Base-by-base conservation (phyloP, 495 filamentous ascomycete genomes). In the Penicillium maclennaniae region DNA sequence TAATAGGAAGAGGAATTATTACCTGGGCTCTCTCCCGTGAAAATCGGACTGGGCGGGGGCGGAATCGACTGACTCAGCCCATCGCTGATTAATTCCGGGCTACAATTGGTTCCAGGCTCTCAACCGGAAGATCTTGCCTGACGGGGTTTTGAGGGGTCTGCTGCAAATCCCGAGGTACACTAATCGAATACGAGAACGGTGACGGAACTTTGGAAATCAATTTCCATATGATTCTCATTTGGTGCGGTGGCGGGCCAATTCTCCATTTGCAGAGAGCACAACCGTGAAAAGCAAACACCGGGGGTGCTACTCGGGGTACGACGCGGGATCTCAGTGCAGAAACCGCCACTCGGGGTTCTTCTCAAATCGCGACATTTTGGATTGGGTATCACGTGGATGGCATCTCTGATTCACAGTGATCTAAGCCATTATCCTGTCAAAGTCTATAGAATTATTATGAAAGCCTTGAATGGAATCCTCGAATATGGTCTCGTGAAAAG, bases 21-120 rank as follows among this genome's bases (percentile, higher is more conserved):
- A 50, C 38, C 31, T 39, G 19, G 36, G 15, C 38, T 14, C 8
- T 14, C 8, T n/a, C 4, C 16, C 17, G 49, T 55, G 41, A 60
- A 53, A 58, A 58, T 54, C 45, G 37, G 31, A 43, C 42, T 6
- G 19, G 31, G 52, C 21, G 43, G 56, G 39, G 40, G 34, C n/a
- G n/a, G n/a, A n/a, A n/a, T 50, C 16, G 44, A 53, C 39, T 61
- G 48, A 61, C 34, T 47, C 23, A 51, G 44, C 39, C 23, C 15
- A 7, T 6, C 41, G 56, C 47, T 59, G 45, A 59, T 39, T 47
- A 43, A 45, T 14, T 7, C 3, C 9, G 6, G 2, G 0, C 14
- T 41, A 17, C 51, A 45, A 55, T 54, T 61, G 55, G 59, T 6
- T 3, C 47, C 25, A 17, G 41, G 34, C 15, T 23, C 40, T 17